These are phyloP conservation scores for Teratosphaeria viscida DNA, from an alignment of 2,329 filamentous ascomycete genomes.

Conservation along the genomic window DNA sequence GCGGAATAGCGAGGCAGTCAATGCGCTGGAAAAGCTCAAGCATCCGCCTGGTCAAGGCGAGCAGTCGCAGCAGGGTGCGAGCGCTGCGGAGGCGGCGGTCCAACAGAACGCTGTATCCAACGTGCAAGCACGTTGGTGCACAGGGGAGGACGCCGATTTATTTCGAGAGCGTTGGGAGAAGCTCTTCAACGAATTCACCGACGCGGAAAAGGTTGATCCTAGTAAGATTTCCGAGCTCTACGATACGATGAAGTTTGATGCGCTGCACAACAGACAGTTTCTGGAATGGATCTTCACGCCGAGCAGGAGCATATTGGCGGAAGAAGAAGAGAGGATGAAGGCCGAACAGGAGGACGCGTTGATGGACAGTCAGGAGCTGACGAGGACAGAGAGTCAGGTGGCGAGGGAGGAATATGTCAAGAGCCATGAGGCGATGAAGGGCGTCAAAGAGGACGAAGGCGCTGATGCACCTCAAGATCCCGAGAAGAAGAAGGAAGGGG, in stretches of 20 bases:
- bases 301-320: conserved; percentile 63
- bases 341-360: conserved; percentile 1
- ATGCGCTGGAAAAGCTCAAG: conserved; percentile 45
- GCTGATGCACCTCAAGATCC: conserved; percentile 1
- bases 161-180: conserved; percentile 99
- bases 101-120: neutral
- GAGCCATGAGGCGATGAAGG: conserved; percentile 19
- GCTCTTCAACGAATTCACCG: conserved; percentile 90
- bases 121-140: conserved; percentile 91
- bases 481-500: neutral
- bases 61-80: neutral
- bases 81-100: neutral
- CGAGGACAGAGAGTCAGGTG: conserved; percentile 22
- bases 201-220: conserved; percentile 94
- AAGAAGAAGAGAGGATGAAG: conserved; percentile 31
- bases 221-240: conserved; percentile 98
- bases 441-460: conserved; percentile 8
- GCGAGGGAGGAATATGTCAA: conserved; percentile 22
- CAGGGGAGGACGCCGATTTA: conserved; percentile 84
- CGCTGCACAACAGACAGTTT: conserved; percentile 90
- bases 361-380: conserved; percentile 7
- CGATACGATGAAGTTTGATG: conserved; percentile 99
- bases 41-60: conserved; percentile 20
- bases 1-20: conserved; percentile 48
- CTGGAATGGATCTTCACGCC: conserved; percentile 97